Base-by-base conservation (phyloP, 768 basidiomycete genomes). In the Lentinus brumalis region DNA sequence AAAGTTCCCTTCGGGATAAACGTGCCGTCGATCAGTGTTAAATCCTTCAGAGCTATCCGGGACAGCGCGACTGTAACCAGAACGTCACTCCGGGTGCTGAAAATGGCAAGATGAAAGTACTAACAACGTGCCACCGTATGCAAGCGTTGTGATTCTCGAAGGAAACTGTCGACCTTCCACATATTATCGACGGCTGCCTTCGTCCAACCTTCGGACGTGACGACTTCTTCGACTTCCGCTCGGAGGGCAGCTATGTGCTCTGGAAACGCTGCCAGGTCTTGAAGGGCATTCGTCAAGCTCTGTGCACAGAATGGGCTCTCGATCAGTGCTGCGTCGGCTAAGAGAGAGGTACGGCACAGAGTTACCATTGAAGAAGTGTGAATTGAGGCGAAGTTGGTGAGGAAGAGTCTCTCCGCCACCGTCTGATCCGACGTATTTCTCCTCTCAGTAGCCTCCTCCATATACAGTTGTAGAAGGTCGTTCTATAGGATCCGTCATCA, bases 1-100 rank as follows among this genome's bases (percentile, higher is more conserved):
- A 72, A 66, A 0, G 76, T 74, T 4, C 78, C 79, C 38, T 70
- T 67, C 4, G 80, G 80, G 9, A 83, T 61, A 41, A 66, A 62
- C 2, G 75, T 76, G 4, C 80, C 81, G 64, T 83, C 75, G 2
- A 78, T 79, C 53, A 84, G 77, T 1, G 73, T 77, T 65, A 76
- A 77, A 41, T 78, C 76, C 53, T 75, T 69, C 29, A 76, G 46
- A 3, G 72, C 73, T 57, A 72, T 70, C 4, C 80, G 75, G 15
- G 65, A 56, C 38, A 79, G 60, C 9, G 31, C 35, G 11, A 35
- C 35, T 35, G 35, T 3, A 11, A 11, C 6, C 35, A 35, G 35
- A 35, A 35, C 21, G 21, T 26, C 21, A 26, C 21, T 26, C 21
- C 21, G 2, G 21, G 21, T 26, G 21, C 21, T 26, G 21, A 26